Percentiles rank a stretch among this genome's conserved stretches.
Evolutionary conservation across 768 basidiomycete genomes (phyloP).

Genomic region (Cyathus striatus): DNA sequence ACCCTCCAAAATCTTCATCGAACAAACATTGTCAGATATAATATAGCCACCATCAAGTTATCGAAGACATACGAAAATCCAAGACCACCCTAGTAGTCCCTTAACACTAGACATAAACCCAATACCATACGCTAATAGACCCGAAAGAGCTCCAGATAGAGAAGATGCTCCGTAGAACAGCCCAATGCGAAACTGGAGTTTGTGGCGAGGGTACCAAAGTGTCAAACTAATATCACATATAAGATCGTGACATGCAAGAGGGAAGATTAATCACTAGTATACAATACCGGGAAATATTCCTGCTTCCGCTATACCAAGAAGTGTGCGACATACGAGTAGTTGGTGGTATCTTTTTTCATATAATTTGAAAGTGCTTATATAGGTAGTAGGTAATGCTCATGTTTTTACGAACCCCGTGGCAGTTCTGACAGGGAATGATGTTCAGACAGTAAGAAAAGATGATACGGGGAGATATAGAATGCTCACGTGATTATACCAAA

Average conservation of each 20-base stretch:
- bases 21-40: neutral
- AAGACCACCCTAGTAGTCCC: slow-evolving; percentile 54
- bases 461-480: neutral
- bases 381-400: slow-evolving; percentile 21
- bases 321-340: slow-evolving; percentile 51
- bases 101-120: slow-evolving; percentile 43
- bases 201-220: slow-evolving; percentile 64
- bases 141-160: slow-evolving; percentile 59
- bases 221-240: slow-evolving; percentile 37
- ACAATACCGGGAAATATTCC: slow-evolving; percentile 71
- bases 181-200: slow-evolving; percentile 54
- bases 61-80: slow-evolving; percentile 53
- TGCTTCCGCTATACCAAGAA: slow-evolving; percentile 63
- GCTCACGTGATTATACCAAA: slow-evolving; percentile 65
- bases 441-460: neutral
- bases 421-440: slow-evolving; percentile 32
- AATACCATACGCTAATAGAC: slow-evolving; percentile 51
- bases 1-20: slow-evolving; percentile 64
- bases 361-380: neutral
- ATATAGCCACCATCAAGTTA: neutral
- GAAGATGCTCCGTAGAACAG: slow-evolving; percentile 65
- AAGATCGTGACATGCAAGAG: neutral
- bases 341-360: slow-evolving; percentile 45
- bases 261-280: slow-evolving; percentile 49
- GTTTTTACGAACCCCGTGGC: slow-evolving; percentile 66